Evolutionary conservation across 306 rosid species (phyloP).

Genomic region (Medicago arabica): DNA sequence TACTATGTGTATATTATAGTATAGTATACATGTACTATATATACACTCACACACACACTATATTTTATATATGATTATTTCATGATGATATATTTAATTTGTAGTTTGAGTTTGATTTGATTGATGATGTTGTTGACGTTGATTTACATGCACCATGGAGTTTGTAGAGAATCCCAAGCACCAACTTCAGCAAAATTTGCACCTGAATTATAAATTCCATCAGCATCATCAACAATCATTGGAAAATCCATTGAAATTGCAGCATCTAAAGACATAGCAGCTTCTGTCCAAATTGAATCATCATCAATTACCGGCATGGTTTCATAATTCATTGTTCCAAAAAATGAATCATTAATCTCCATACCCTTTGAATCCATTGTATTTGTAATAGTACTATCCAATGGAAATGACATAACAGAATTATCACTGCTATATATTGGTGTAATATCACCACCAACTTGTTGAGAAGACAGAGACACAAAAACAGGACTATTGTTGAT

Average conservation of each 20-base stretch:
- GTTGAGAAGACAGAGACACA: background rate
- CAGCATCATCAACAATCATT: constrained; percentile 33
- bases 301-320: constrained; percentile 62
- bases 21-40: background rate
- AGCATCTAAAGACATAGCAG: constrained; percentile 71
- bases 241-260: constrained; percentile 75
- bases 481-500: background rate
- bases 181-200: constrained; percentile 44
- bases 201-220: constrained; percentile 19
- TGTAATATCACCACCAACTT: constrained; percentile 5
- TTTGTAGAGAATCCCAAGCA: constrained; percentile 58
- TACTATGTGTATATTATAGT: constrained; percentile 4
- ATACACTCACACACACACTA: background rate
- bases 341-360: constrained; percentile 37
- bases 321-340: constrained; percentile 49
- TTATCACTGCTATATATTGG: constrained; percentile 20
- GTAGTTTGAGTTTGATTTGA: background rate
- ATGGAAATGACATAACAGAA: constrained; percentile 32
- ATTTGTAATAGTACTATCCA: background rate
- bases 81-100: background rate
- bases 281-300: constrained; percentile 82
- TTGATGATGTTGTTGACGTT: background rate
- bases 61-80: background rate
- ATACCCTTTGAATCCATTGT: background rate
- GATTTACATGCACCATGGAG: constrained; percentile 67